Base-by-base conservation (phyloP, 1,284 basidiomycete genomes). In the Moniliophthora roreri region DNA sequence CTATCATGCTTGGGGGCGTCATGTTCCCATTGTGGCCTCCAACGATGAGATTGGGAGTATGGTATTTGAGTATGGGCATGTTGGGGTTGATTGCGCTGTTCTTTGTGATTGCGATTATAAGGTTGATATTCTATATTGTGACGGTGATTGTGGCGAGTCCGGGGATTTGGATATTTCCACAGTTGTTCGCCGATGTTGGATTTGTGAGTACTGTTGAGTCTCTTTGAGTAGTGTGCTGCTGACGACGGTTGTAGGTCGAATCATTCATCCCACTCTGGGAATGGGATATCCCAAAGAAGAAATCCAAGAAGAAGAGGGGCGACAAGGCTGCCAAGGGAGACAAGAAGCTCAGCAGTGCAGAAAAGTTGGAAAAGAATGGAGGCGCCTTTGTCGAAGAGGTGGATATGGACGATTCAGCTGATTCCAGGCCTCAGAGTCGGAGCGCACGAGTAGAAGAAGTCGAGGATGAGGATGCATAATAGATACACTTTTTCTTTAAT, bases 1-100 rank as follows among this genome's bases (percentile, higher is more conserved):
- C 80, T 28, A 78, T 98, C 65, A 94, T 99, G 79, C 86, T 99
- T 41, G 95, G 91, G 1, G 95, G 92, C 1, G 96, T 98, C 67
- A 98, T 99, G 94, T 99, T 98, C 83, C 96, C 96, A 0, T 82
- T 99, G 13, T 99, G 97, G 96, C 96, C 96, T 2, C 84, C 88
- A 41, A 86, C 85, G 62, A 85, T 99, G 80, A 81, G 96, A n/a
- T 77, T 96, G 39, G 96, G 96, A 37, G 96, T 97, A 50, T 98
- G 93, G 90, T 99, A 99, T 70, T 77, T 99, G 60, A 91, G 87
- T 59, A 87, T 98, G 54, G 91, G 75, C 35, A 88, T 95, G 63
- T 79, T 99, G 24, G 92, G 92, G 23, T 78, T 99, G 59, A 85
- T 99, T 56, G 95, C 86, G 28, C 73, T 93, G 57, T 96, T 99